These are phyloP conservation scores for Vitis hybrid DNA, from an alignment of 177 flowering plant genomes.

Conservation along the genomic window DNA sequence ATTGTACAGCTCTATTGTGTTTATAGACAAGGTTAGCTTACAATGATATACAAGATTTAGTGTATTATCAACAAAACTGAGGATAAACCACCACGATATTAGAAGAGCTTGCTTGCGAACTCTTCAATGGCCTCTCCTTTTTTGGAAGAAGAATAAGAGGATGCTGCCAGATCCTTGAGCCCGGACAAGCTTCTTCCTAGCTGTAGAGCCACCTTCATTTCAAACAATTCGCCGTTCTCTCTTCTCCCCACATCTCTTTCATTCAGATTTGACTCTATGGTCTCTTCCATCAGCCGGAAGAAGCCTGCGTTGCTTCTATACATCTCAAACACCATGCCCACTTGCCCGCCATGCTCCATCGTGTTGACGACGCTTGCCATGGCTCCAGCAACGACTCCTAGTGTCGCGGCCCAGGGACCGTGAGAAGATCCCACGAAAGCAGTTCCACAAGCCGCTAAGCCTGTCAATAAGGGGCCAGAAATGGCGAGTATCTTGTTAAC, in stretches of 20 bases:
- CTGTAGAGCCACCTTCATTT: conserved; percentile 39
- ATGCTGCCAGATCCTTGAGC: conserved; percentile 31
- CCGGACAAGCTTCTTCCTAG: conserved; percentile 46
- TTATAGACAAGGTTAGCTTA: too few species aligned
- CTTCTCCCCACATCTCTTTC: conserved; percentile 31
- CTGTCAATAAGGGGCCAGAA: conserved; percentile 41
- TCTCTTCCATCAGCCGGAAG: conserved; percentile 33
- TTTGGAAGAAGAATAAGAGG: too few species aligned
- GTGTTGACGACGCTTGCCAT: conserved; percentile 39
- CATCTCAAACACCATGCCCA: conserved; percentile 66
- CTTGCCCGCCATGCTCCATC: conserved; percentile 62
- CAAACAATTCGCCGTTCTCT: conserved; percentile 45
- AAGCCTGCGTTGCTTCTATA: conserved; percentile 47
- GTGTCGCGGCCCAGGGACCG: conserved; percentile 27
- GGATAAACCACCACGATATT: background rate
- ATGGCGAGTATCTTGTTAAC: conserved; percentile 42
- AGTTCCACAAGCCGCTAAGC: conserved; percentile 42
- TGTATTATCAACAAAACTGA: too few species aligned
- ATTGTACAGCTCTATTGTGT: too few species aligned
- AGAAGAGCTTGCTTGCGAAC: conserved; percentile 53
- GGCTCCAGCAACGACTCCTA: conserved; percentile 32
- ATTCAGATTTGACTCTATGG: conserved; percentile 25
- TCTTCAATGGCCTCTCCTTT: conserved; percentile 27
- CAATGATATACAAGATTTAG: too few species aligned
- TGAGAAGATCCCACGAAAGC: conserved; percentile 26